These are phyloP conservation scores for Rosa multiflora DNA, from an alignment of 306 rosid genomes.

Conservation along the genomic window DNA sequence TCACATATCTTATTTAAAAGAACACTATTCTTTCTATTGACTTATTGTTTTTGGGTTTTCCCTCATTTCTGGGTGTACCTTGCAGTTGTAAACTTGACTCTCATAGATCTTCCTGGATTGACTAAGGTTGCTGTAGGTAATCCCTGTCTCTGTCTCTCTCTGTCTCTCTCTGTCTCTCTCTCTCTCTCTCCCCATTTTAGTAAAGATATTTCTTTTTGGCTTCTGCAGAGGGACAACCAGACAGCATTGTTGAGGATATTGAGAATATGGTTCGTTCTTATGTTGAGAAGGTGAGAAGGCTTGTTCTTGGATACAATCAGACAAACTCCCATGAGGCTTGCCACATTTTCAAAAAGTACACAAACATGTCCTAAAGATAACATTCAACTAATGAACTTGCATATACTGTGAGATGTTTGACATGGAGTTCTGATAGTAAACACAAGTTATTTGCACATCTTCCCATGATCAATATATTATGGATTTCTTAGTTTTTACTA, in stretches of 20 bases:
- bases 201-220: slow-evolving; percentile 22
- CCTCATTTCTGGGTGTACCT: background rate
- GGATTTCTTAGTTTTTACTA: background rate
- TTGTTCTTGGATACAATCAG: background rate
- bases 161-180: slow-evolving; percentile 4
- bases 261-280: slow-evolving; percentile 97
- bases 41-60: slow-evolving; percentile 2
- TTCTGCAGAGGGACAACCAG: slow-evolving; percentile 88
- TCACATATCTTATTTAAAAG: background rate
- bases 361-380: background rate
- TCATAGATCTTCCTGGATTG: slow-evolving; percentile 97
- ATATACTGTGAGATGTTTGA: background rate
- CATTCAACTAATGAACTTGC: background rate
- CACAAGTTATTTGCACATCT: background rate
- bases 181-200: slow-evolving; percentile 1
- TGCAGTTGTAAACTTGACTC: slow-evolving; percentile 97
- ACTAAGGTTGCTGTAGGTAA: slow-evolving; percentile 99
- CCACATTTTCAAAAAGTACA: background rate
- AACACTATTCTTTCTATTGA: background rate
- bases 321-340: background rate
- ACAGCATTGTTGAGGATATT: slow-evolving; percentile 87
- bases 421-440: background rate
- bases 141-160: slow-evolving; percentile 8
- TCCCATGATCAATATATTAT: background rate
- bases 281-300: slow-evolving; percentile 82